Evolutionary conservation across 2,329 filamentous ascomycete genomes (phyloP).

Genomic region (Podosphaera fusca): DNA sequence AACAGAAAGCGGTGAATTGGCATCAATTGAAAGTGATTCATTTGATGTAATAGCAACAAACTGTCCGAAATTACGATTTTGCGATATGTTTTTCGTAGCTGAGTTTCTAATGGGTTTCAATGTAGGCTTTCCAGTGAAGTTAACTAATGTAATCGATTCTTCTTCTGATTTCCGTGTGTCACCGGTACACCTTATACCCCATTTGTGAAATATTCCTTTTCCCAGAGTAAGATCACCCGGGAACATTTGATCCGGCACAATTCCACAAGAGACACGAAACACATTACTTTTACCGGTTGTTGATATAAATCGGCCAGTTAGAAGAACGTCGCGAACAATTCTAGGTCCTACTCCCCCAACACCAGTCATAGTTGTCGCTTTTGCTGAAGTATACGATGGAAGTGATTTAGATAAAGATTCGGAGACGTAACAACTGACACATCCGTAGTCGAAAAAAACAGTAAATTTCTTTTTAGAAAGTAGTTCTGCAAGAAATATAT

Average conservation of each 20-base stretch:
- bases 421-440: not conserved
- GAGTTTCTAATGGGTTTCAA: not conserved
- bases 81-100: too few species aligned
- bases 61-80: too few species aligned
- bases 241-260: not conserved
- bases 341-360: not conserved
- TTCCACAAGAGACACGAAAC: not conserved
- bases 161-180: not conserved
- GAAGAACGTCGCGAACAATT: not conserved
- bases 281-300: not conserved
- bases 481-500: not conserved
- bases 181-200: not conserved
- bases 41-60: not conserved
- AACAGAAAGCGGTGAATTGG: not conserved
- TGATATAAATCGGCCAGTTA: not conserved
- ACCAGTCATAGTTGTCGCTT: not conserved
- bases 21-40: not conserved
- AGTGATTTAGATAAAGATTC: not conserved
- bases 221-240: not conserved
- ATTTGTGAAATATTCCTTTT: not conserved
- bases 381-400: not conserved
- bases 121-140: not conserved
- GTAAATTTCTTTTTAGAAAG: not conserved
- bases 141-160: not conserved
- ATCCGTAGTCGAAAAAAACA: not conserved